Conservation (phyloP, 2,329 filamentous ascomycete species). For the Cytospora schulzeri region DNA sequence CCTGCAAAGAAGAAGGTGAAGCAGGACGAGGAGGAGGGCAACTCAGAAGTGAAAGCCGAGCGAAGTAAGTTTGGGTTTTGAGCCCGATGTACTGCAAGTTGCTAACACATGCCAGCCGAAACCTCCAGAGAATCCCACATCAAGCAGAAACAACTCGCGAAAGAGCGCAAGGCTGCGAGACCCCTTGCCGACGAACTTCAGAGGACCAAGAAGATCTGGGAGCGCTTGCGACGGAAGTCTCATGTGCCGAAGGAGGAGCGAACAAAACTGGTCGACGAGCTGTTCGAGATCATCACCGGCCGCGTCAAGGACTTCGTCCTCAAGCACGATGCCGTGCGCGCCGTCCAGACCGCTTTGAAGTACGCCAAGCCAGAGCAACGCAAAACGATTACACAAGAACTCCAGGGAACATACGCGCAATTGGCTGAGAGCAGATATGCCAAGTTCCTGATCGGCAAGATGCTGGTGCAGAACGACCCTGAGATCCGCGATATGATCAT, state of each 20-base stretch:
- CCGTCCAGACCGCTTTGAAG: slow-evolving; percentile 95
- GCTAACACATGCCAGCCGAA: slow-evolving; percentile 46
- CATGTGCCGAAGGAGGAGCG: slow-evolving; percentile 90
- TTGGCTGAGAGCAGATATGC: slow-evolving; percentile 95
- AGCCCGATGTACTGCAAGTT: not conserved
- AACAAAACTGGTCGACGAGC: slow-evolving; percentile 81
- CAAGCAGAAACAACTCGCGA: slow-evolving; percentile 86
- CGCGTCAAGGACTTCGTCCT: slow-evolving; percentile 94
- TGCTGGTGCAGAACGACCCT: slow-evolving; percentile 87
- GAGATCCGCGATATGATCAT: slow-evolving; percentile 88
- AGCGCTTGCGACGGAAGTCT: slow-evolving; percentile 87
- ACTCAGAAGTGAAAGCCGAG: slow-evolving; percentile 44
- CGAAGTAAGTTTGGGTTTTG: slow-evolving; percentile 39
- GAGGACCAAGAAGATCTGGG: slow-evolving; percentile 96
- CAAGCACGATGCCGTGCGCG: slow-evolving; percentile 97
- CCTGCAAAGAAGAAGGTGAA: slow-evolving; percentile 43
- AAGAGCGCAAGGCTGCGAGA: slow-evolving; percentile 89
- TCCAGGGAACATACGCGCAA: slow-evolving; percentile 80
- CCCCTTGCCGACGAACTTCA: slow-evolving; percentile 88
- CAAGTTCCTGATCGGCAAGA: slow-evolving; percentile 95
- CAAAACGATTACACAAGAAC: slow-evolving; percentile 81
- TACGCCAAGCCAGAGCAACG: slow-evolving; percentile 86
- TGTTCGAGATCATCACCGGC: slow-evolving; percentile 89
- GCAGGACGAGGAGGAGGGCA: slow-evolving; percentile 34
- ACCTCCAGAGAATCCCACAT: slow-evolving; percentile 85